Evolutionary conservation across 331 rosid species (phyloP).

Genomic region (Dryas integrifolia): DNA sequence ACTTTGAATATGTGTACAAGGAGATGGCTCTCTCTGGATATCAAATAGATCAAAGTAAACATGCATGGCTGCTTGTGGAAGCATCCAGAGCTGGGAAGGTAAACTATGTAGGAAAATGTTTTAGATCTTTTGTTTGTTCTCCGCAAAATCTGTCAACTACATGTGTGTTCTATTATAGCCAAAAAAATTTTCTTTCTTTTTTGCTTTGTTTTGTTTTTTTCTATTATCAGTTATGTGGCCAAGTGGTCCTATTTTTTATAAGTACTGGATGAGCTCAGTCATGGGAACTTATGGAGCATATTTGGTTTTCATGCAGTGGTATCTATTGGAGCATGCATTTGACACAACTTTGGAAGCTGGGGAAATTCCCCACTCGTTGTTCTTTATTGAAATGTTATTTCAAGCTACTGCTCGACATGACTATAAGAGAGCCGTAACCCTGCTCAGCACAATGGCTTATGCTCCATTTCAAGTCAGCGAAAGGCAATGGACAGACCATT

Average conservation of each 20-base stretch:
- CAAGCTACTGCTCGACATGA: constrained; percentile 51
- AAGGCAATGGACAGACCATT: constrained; percentile 67
- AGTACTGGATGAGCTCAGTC: background rate
- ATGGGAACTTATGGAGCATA: constrained; percentile 7
- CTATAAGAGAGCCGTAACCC: constrained; percentile 55
- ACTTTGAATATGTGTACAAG: constrained; percentile 81
- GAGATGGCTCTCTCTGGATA: constrained; percentile 74
- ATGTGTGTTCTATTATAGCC: background rate
- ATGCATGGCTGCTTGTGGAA: constrained; percentile 51
- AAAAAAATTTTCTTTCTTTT: background rate
- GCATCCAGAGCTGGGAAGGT: constrained; percentile 96
- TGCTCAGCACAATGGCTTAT: constrained; percentile 63
- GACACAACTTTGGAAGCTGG: constrained; percentile 70
- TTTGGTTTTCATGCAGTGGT: constrained; percentile 54
- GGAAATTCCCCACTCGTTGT: constrained; percentile 55
- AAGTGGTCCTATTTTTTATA: too few species aligned
- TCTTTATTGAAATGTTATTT: constrained; percentile 65
- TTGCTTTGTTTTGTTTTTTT: background rate
- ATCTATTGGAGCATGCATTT: constrained; percentile 86
- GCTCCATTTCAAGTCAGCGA: constrained; percentile 76
- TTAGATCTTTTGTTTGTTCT: background rate
- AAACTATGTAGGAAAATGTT: background rate
- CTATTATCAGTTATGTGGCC: background rate
- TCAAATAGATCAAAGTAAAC: constrained; percentile 66
- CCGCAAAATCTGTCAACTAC: background rate